These are phyloP conservation scores for Ballota nigra DNA, from an alignment of 257 asterid genomes.

Conservation along the genomic window DNA sequence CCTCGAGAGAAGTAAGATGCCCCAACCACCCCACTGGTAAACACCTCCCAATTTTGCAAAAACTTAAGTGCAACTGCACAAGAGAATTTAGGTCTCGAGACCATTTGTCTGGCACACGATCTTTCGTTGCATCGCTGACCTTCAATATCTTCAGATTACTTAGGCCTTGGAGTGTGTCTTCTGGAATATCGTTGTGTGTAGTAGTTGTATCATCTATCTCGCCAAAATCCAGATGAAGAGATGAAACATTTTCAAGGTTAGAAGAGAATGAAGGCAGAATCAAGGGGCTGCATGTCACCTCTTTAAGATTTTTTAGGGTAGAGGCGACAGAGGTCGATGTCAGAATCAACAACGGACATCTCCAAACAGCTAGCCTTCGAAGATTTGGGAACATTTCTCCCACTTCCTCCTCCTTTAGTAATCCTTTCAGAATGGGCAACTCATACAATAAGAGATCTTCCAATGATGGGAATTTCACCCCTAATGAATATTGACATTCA, in stretches of 20 bases:
- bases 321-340: no score
- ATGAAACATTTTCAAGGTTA: neutral
- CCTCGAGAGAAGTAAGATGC: neutral
- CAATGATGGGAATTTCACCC: neutral
- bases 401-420: neutral
- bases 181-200: neutral
- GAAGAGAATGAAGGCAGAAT: neutral
- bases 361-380: neutral
- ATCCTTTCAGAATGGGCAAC: neutral
- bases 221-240: neutral
- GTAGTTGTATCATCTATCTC: neutral
- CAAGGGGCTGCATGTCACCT: neutral
- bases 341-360: neutral
- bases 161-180: neutral
- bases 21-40: neutral
- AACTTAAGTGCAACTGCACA: no score
- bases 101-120: neutral
- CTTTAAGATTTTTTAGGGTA: neutral
- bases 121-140: neutral
- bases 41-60: neutral
- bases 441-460: neutral
- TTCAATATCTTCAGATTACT: neutral
- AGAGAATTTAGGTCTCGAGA: no score
- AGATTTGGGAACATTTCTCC: neutral
- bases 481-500: no score